Base-by-base conservation (phyloP, 2,329 filamentous ascomycete genomes). In the Aspergillus pseudoterreus region DNA sequence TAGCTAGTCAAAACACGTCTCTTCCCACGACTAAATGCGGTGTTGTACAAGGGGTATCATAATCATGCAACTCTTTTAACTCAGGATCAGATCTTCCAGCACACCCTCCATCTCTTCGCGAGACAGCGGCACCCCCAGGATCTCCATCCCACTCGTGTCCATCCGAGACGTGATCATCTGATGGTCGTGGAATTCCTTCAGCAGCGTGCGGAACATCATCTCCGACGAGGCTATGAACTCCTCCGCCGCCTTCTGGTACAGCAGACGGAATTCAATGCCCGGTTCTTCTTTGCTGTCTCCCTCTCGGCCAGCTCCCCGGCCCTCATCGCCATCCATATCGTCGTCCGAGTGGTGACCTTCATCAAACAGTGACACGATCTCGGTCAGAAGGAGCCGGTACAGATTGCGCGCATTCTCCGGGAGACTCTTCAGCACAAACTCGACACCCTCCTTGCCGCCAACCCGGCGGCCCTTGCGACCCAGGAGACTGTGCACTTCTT, bases 121-220 rank as follows among this genome's bases (percentile, higher is more conserved):
- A 41, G 86, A 80, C 65, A 97, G 90, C 0, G 94, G 94, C 12
- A 96, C 83, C 59, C 88, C 87, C 43, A 99, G 71, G 47, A 94
- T 76, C 68, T 97, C 94, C 2, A 87, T 92, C 3, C 94, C 94
- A 51, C 92, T 77, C 0, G 82, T 81, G 69, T 99, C 92, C 66
- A 92, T 92, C 56, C 85, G 83, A 55, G 88, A 95, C 50, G 90
- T 90, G 57, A 99, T 88, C 84, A 99, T 97, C 66, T 96, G 90
- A 75, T 99, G 94, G 64, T 99, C 94, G 67, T 96, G 90, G 70
- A 99, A 94, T 81, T 99, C 94, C 74, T 97, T 97, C 56, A 99
- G 73, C 66, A 99, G 70, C 22, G 92, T 96, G 54, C 94, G 82
- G 75, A 97, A 97, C 56, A 90, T 91, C 82, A 97, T 91, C 74